These are phyloP conservation scores for Colletotrichum sp. DNA, from an alignment of 2,329 filamentous ascomycete species.

Conservation along the genomic window DNA sequence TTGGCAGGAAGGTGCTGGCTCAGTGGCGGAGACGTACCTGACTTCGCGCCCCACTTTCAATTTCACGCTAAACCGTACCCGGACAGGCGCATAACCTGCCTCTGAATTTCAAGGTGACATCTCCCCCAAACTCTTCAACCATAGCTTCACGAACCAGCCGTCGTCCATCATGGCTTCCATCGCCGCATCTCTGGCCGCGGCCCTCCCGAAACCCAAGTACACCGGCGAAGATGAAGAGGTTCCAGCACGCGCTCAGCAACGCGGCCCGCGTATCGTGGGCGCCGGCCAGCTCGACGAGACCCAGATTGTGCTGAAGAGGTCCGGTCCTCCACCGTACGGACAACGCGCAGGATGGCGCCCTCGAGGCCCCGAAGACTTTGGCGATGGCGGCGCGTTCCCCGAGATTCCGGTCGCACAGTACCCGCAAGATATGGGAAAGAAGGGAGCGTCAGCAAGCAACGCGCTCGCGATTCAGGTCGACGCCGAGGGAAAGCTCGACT, in stretches of 20 bases:
- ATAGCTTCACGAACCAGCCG: constrained; percentile 24
- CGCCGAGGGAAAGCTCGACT: constrained; percentile 90
- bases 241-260: constrained; percentile 72
- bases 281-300: constrained; percentile 82
- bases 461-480: constrained; percentile 94
- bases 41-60: neutral
- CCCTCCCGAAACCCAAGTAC: constrained; percentile 89
- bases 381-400: constrained; percentile 94
- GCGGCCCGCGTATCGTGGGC: constrained; percentile 83
- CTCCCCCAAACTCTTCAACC: constrained; percentile 1
- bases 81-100: constrained; percentile 16
- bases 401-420: constrained; percentile 95
- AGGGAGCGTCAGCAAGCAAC: constrained; percentile 76
- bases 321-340: constrained; percentile 86
- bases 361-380: constrained; percentile 87
- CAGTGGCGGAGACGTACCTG: neutral
- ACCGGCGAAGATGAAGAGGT: constrained; percentile 87
- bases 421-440: constrained; percentile 92
- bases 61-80: neutral
- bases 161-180: constrained; percentile 65
- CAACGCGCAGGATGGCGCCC: constrained; percentile 91
- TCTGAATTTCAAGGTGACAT: constrained; percentile 22
- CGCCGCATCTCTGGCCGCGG: constrained; percentile 74
- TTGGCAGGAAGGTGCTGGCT: neutral
- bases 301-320: constrained; percentile 83